Base-by-base conservation (phyloP, 345 rosid species). In the Arabis alpina region DNA sequence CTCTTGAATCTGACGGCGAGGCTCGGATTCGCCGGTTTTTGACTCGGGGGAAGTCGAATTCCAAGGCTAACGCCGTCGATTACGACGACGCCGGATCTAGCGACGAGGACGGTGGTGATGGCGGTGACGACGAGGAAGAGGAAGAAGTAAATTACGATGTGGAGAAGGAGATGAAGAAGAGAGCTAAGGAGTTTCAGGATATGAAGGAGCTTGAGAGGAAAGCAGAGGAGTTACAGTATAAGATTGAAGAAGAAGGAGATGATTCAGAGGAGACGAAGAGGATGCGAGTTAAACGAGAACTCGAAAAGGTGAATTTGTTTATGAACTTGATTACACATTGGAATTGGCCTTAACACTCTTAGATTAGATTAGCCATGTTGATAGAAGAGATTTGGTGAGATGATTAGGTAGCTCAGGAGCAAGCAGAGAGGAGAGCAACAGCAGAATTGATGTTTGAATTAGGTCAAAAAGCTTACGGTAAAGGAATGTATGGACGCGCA, bases 401-500 rank as follows among this genome's bases (percentile, higher is more conserved):
- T 36, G 0, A 75, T 69, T 84, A 94, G 97, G 96, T 89, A 44
- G 99, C 99, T 43, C 76, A 82, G 71, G 99, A 94, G 74, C 99
- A 89, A 79, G 96, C 93, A 19, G 96, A 94, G 84, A 82, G 90
- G 68, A 83, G 97, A 80, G 85, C 77, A 44, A 94, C 96, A 7
- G 97, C 97, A 6, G 82, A 94, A 60, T 73, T 91, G 81, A 94
- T 94, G 95, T 94, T 89, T 64, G 99, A 94, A 9, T 74, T 94
- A 69, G 98, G 96, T 23, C 97, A 91, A 70, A 93, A 83, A 70
- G 98, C 97, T 71, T 93, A 91, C 24, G 98, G 92, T n/a, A 87
- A 76, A 78, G 98, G 97, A 45, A 89, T 81, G 94, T 93, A 93
- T 19, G 85, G 94, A 66, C 81, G 93, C 3, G 85, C 98, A 1